phyloP scores from a whole-genome alignment of 768 basidiomycete species.

The Terana coerulea region DNA sequence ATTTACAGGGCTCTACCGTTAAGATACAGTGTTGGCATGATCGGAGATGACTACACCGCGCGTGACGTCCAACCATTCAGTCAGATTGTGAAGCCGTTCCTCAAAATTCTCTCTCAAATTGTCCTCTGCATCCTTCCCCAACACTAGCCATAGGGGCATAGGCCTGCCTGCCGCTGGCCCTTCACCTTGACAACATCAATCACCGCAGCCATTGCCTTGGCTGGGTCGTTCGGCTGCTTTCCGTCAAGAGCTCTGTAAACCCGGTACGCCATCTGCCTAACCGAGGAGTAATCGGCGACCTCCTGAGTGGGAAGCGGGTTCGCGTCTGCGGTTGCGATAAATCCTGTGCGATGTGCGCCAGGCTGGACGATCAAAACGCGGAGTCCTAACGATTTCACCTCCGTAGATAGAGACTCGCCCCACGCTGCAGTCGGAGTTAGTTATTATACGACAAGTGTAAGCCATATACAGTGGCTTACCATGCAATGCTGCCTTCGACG shows the following conservation, averaged over 20 bases:
- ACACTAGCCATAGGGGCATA: constrained; percentile 40
- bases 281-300: constrained; percentile 42
- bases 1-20: too few species aligned
- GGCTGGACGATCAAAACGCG: constrained; percentile 40
- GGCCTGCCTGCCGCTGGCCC: constrained; percentile 37
- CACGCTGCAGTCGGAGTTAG: constrained; percentile 12
- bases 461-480: constrained; percentile 11
- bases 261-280: constrained; percentile 10
- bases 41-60: constrained; percentile 3
- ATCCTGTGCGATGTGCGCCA: constrained; percentile 52
- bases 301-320: constrained; percentile 29
- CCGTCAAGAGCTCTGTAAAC: constrained; percentile 32
- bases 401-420: constrained; percentile 10
- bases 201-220: constrained; percentile 24
- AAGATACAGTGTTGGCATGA: too few species aligned
- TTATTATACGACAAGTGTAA: background rate
- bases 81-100: constrained; percentile 37
- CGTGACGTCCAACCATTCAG: constrained; percentile 44
- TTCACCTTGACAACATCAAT: constrained; percentile 23
- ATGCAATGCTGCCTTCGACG: constrained; percentile 27
- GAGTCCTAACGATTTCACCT: constrained; percentile 12
- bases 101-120: constrained; percentile 43
- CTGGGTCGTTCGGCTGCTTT: constrained; percentile 22
- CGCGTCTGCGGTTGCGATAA: constrained; percentile 36
- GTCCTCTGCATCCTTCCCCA: constrained; percentile 47